Percentiles rank a stretch among this genome's conserved stretches.
phyloP scores from a whole-genome alignment of 2,329 filamentous ascomycete genomes.

The Camillea tinctor region DNA sequence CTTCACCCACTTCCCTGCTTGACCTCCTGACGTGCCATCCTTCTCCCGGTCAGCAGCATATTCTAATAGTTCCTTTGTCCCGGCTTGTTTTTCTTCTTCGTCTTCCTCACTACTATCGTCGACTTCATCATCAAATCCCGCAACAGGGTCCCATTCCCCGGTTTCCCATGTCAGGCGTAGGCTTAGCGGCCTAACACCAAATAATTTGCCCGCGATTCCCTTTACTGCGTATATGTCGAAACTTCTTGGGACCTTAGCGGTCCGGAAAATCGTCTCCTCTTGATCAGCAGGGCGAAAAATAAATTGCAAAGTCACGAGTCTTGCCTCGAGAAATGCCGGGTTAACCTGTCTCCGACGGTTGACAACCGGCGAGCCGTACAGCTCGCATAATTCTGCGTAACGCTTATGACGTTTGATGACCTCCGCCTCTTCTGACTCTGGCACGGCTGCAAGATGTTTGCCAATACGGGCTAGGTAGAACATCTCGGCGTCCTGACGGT shows the following conservation, averaged over 20 bases:
- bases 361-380: slow-evolving; percentile 71
- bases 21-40: slow-evolving; percentile 26
- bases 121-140: slow-evolving; percentile 59
- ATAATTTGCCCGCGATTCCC: slow-evolving; percentile 71
- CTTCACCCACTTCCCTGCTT: slow-evolving; percentile 64
- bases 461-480: slow-evolving; percentile 89
- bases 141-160: slow-evolving; percentile 82
- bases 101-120: slow-evolving; percentile 54
- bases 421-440: slow-evolving; percentile 49
- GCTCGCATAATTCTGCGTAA: slow-evolving; percentile 69
- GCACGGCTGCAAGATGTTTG: slow-evolving; percentile 65
- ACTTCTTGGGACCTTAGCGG: slow-evolving; percentile 65
- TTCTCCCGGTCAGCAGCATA: slow-evolving; percentile 7
- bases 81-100: slow-evolving; percentile 27
- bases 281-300: slow-evolving; percentile 18
- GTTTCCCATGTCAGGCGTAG: slow-evolving; percentile 82
- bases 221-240: slow-evolving; percentile 81
- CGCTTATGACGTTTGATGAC: slow-evolving; percentile 67
- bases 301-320: slow-evolving; percentile 67
- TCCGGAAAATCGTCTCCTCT: slow-evolving; percentile 26
- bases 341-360: slow-evolving; percentile 59
- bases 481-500: slow-evolving; percentile 84
- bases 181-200: slow-evolving; percentile 61
- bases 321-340: slow-evolving; percentile 77
- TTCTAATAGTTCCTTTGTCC: slow-evolving; percentile 31